phyloP scores from a whole-genome alignment of 441 rosid genomes.

The Pelargonium exstipulatum region DNA sequence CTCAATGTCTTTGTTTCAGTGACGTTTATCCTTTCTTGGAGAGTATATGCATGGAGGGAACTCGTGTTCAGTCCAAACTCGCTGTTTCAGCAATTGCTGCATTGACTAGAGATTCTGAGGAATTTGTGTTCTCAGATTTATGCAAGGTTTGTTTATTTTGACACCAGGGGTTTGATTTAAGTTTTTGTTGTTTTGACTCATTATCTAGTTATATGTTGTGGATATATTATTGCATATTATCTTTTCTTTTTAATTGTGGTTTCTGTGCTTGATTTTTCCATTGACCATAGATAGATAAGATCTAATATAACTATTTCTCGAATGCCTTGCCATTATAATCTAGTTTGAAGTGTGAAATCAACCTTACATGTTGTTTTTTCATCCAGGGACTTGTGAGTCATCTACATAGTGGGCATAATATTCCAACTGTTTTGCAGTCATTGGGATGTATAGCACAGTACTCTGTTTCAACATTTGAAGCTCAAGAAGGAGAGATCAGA shows the following conservation, averaged over 20 bases:
- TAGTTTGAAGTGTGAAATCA: conserved; percentile 2
- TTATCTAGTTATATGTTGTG: neutral
- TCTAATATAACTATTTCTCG: neutral
- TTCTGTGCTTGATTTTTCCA: conserved; percentile 4
- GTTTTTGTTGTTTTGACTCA: conserved; percentile 8
- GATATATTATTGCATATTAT: neutral
- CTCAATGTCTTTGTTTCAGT: conserved; percentile 33
- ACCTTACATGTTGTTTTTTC: conserved; percentile 16
- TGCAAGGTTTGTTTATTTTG: conserved; percentile 53
- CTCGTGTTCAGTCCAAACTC: conserved; percentile 71
- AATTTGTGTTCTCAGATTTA: conserved; percentile 45
- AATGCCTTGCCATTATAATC: neutral
- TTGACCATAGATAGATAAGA: neutral
- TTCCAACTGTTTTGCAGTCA: conserved; percentile 84
- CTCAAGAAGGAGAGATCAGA: conserved; percentile 49
- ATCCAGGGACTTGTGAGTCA: conserved; percentile 66
- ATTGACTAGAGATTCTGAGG: conserved; percentile 49
- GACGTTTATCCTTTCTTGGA: conserved; percentile 60
- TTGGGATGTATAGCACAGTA: conserved; percentile 78
- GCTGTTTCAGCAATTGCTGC: conserved; percentile 88
- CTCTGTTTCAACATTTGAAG: conserved; percentile 58
- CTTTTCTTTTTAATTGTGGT: neutral
- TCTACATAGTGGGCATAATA: conserved; percentile 49
- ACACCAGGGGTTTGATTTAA: neutral
- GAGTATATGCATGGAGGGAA: conserved; percentile 67